phyloP scores from a whole-genome alignment of 1,139 yeast genomes.

The Suhomyces bokatorum region DNA sequence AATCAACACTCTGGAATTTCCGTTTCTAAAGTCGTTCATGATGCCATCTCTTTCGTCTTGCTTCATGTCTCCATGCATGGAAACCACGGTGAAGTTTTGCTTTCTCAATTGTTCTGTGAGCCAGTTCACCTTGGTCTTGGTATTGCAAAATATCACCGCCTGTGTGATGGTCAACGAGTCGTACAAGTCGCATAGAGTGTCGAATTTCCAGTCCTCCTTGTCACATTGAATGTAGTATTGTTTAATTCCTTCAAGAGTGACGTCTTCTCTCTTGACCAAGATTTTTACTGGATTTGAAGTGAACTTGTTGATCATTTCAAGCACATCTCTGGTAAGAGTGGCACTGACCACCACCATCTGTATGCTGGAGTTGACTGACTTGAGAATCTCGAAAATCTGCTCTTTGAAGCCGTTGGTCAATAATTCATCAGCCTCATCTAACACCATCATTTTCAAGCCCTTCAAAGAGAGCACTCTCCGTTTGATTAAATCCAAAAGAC shows the following conservation, averaged over 20 bases:
- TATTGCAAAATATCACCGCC: constrained; percentile 94
- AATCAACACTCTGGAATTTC: constrained; percentile 78
- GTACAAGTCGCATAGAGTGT: constrained; percentile 87
- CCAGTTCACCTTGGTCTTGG: constrained; percentile 92
- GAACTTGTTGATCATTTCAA: constrained; percentile 83
- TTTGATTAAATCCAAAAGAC: constrained; percentile 85
- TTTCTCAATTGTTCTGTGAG: constrained; percentile 72
- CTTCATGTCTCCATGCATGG: constrained; percentile 98
- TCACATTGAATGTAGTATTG: constrained; percentile 87
- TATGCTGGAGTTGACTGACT: constrained; percentile 71
- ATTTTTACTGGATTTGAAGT: constrained; percentile 91
- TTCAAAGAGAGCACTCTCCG: constrained; percentile 69
- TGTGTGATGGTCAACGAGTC: constrained; percentile 95
- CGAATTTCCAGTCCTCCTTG: constrained; percentile 94
- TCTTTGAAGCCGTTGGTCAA: constrained; percentile 90
- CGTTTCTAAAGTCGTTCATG: constrained; percentile 83
- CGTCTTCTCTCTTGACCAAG: constrained; percentile 85
- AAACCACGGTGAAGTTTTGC: constrained; percentile 82
- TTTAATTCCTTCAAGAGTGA: constrained; percentile 84
- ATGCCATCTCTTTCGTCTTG: constrained; percentile 88
- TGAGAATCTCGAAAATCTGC: constrained; percentile 87
- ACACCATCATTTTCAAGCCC: constrained; percentile 73
- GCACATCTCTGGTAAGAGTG: constrained; percentile 81
- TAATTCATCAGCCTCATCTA: constrained; percentile 95
- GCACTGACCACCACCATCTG: constrained; percentile 97